These are phyloP conservation scores for Fraxinus albicans DNA, from an alignment of 305 asterid species.

Conservation along the genomic window DNA sequence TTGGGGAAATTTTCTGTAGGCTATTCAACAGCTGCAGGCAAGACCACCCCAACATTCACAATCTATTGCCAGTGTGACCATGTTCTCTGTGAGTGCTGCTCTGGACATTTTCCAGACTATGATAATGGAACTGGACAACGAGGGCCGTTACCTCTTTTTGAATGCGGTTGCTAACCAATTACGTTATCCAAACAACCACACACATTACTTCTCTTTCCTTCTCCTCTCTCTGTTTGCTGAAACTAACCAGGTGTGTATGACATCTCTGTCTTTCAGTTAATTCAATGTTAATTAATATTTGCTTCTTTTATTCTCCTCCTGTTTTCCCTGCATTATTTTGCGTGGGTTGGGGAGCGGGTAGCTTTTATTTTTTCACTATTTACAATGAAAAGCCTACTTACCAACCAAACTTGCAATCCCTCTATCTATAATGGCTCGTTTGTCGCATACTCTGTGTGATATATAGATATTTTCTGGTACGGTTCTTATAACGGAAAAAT, in stretches of 20 bases:
- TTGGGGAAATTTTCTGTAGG: constrained; percentile 40
- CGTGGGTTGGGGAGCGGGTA: neutral
- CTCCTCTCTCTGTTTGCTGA: constrained; percentile 86
- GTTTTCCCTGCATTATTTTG: neutral
- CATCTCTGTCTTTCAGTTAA: neutral
- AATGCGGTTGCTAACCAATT: constrained; percentile 95
- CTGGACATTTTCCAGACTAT: constrained; percentile 82
- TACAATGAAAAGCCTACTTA: neutral
- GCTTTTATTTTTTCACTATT: neutral
- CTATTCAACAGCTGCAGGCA: constrained; percentile 86
- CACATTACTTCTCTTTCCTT: constrained; percentile 91
- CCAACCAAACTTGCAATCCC: neutral
- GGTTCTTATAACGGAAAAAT: neutral
- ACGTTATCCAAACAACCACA: constrained; percentile 97
- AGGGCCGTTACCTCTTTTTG: constrained; percentile 94
- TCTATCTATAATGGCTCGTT: neutral
- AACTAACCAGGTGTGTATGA: constrained; percentile 64
- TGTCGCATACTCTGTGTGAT: neutral
- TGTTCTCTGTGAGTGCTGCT: constrained; percentile 79
- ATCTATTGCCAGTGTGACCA: constrained; percentile 63
- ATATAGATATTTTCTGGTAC: neutral
- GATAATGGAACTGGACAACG: constrained; percentile 82
- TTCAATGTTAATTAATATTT: neutral
- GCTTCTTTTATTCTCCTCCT: neutral
- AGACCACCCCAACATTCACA: constrained; percentile 69